Conservation (phyloP, 805 yeast species). For the Grigorovia yakushimaensis region DNA sequence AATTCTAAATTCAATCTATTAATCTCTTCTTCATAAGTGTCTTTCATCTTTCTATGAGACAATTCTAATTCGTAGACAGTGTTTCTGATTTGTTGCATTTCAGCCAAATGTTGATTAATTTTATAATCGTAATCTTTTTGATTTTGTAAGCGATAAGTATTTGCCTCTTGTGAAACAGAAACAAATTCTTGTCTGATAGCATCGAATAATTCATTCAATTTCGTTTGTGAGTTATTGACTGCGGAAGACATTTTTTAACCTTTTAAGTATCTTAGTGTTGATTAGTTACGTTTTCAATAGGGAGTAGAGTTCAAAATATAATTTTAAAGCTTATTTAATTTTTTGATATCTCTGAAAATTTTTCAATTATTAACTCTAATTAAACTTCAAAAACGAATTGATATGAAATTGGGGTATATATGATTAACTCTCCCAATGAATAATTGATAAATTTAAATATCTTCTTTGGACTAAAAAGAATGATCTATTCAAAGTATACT, state of each 20-base stretch:
- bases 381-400: background rate
- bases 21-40: constrained; percentile 91
- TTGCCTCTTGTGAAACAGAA: constrained; percentile 73
- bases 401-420: background rate
- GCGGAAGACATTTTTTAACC: constrained; percentile 13
- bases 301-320: too few relatives aligned
- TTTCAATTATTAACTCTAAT: background rate
- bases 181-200: constrained; percentile 90
- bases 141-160: constrained; percentile 66
- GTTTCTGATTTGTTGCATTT: constrained; percentile 87
- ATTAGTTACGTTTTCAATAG: too few relatives aligned
- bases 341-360: too few relatives aligned
- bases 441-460: too few relatives aligned
- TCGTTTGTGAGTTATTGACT: constrained; percentile 21
- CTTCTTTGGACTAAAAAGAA: background rate
- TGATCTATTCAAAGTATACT: background rate
- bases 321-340: too few relatives aligned
- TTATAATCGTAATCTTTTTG: constrained; percentile 89
- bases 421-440: background rate
- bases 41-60: constrained; percentile 92
- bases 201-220: constrained; percentile 72
- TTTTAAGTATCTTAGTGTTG: background rate
- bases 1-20: constrained; percentile 75
- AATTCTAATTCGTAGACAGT: constrained; percentile 88
- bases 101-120: constrained; percentile 83